These are phyloP conservation scores for Tetracladium setigerum DNA, from an alignment of 495 filamentous ascomycete genomes.

Conservation along the genomic window DNA sequence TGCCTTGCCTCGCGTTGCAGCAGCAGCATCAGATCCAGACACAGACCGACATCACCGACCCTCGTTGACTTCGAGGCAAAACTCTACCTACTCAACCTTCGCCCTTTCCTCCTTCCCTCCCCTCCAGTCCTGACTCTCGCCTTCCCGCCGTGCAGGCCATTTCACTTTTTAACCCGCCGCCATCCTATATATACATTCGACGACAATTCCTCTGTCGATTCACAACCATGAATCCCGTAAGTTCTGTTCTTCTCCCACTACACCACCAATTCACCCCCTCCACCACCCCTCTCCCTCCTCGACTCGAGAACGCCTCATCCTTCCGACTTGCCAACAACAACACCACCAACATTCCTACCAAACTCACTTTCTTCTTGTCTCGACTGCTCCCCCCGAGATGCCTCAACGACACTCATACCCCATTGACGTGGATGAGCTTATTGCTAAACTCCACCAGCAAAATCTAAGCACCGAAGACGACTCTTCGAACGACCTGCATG, in stretches of 20 bases:
- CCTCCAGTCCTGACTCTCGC: too few relatives aligned
- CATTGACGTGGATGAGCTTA: slow-evolving; percentile 4
- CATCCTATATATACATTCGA: too few relatives aligned
- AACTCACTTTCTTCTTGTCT: background rate
- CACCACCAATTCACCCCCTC: background rate
- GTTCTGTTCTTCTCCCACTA: background rate
- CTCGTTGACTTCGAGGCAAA: too few relatives aligned
- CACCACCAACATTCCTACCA: background rate
- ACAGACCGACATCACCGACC: too few relatives aligned
- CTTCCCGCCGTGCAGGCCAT: too few relatives aligned
- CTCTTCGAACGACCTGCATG: slow-evolving; percentile 55
- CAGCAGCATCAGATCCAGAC: too few relatives aligned
- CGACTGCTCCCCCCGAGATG: background rate
- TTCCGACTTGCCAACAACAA: background rate
- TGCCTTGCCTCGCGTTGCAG: too few relatives aligned
- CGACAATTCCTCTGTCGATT: too few relatives aligned
- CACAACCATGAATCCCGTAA: slow-evolving; percentile 21
- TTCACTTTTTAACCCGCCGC: too few relatives aligned
- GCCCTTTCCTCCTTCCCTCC: too few relatives aligned
- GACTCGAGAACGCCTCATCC: background rate
- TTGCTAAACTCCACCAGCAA: slow-evolving; percentile 24
- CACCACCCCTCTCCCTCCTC: background rate
- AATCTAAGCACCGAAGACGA: slow-evolving; percentile 32
- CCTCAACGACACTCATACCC: background rate
- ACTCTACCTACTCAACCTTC: too few relatives aligned